Evolutionary conservation across 202 grass and related monocot species (phyloP).

Genomic region (Zoysia matrella): DNA sequence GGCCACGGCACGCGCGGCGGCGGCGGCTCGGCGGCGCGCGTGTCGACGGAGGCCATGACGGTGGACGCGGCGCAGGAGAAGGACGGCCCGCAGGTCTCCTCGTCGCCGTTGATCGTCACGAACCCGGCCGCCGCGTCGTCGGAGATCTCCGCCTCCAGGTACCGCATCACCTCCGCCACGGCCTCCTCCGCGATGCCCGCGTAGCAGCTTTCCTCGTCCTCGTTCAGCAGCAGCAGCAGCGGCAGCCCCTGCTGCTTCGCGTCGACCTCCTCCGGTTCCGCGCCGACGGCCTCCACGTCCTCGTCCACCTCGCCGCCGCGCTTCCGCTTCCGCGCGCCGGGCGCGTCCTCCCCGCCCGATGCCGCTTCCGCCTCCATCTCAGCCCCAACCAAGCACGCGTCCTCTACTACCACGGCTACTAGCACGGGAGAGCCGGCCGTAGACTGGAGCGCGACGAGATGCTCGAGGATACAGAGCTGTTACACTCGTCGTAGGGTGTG

Average conservation of each 20-base stretch:
- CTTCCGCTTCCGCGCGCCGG: constrained; percentile 43
- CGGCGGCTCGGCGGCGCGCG: constrained; percentile 21
- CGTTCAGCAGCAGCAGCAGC: not conserved
- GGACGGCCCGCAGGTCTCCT: constrained; percentile 91
- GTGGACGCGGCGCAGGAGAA: constrained; percentile 73
- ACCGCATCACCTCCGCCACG: constrained; percentile 76
- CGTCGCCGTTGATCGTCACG: constrained; percentile 85
- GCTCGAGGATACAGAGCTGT: too few relatives aligned
- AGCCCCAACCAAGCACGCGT: too few relatives aligned
- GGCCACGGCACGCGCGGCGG: constrained; percentile 53
- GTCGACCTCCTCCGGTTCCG: not conserved
- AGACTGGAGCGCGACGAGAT: too few relatives aligned
- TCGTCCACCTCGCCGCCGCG: not conserved
- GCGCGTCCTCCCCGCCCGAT: not conserved
- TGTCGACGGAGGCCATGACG: constrained; percentile 88
- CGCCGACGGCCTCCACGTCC: not conserved
- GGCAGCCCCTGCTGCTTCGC: too few relatives aligned
- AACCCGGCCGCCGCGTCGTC: constrained; percentile 19
- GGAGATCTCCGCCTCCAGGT: constrained; percentile 73
- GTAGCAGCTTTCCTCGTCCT: not conserved
- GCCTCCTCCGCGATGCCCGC: constrained; percentile 65
- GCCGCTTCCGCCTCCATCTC: not conserved
- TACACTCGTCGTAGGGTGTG: too few relatives aligned
- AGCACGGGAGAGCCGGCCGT: too few relatives aligned
- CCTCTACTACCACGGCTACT: too few relatives aligned